Base-by-base conservation (phyloP, 495 filamentous ascomycete genomes). In the Articulospora tetracladia region DNA sequence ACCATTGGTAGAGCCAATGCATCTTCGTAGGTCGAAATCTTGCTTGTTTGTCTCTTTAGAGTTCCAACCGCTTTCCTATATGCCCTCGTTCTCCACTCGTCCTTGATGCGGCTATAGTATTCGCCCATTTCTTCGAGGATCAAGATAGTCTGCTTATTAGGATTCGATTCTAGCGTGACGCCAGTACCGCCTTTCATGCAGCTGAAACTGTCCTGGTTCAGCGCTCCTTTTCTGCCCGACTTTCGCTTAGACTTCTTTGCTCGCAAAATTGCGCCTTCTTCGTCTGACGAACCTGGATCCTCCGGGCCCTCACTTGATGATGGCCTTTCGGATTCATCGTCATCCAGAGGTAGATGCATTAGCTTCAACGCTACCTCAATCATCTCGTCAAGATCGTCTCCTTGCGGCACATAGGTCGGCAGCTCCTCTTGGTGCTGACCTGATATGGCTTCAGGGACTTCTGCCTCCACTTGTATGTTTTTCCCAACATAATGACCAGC, bases 11-110 rank as follows among this genome's bases (percentile, higher is more conserved):
- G 80, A 7, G 69, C 66, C 20, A 75, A 71, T 0, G 94, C 94
- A 72, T 96, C 81, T 27, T 84, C 76, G 49, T 79, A 81, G 13
- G 86, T 91, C 11, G 67, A 73, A 59, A 97, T 86, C 66, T 84
- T 87, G 56, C 72, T 75, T 0, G 72, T 67, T 59, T 96, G 90
- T 25, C 81, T 84, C 17, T 81, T 79, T 36, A 98, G 78, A 2
- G 85, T 88, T 41, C 78, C 70, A 60, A 96, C 90, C 3, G 85
- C 92, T 69, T 88, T 90, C 23, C 92, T 86, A 68, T 97, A 97
- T 20, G 91, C 88, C 1, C 83, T 70, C 0, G 78, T 78, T 4
- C 91, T 85, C 90, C 93, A 98, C n/a, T 84, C 78, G 66, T 98
- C 94, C 7, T 79, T 84, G 2, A 57, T 48, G 15, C 84, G 79